Percentiles rank a stretch among this genome's conserved stretches.
These are phyloP conservation scores for Coprinopsis cinerea DNA, from an alignment of 768 basidiomycete genomes.

Conservation along the genomic window DNA sequence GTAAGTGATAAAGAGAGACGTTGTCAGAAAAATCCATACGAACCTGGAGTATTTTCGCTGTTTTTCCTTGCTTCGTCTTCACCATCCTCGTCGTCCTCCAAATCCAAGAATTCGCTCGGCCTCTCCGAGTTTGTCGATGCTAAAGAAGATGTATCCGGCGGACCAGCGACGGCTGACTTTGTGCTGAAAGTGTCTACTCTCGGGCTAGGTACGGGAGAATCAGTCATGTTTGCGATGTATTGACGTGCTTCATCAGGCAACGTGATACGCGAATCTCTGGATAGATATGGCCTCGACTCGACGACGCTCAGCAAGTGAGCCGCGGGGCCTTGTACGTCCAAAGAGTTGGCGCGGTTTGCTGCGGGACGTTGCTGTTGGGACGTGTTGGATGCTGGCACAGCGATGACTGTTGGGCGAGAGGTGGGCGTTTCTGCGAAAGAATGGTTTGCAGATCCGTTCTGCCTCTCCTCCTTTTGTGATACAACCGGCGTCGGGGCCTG, in stretches of 20 bases:
- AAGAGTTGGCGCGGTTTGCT: constrained; percentile 16
- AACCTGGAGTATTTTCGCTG: constrained; percentile 22
- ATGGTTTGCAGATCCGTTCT: neutral
- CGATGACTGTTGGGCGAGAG: neutral
- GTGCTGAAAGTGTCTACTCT: constrained; percentile 31
- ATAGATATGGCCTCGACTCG: constrained; percentile 32
- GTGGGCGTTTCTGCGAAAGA: neutral
- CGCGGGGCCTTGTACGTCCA: constrained; percentile 16
- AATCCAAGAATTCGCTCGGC: constrained; percentile 60
- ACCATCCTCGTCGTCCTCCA: constrained; percentile 44
- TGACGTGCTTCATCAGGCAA: constrained; percentile 73
- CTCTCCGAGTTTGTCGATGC: constrained; percentile 12
- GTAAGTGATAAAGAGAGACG: constrained; percentile 12
- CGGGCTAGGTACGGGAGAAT: constrained; percentile 57
- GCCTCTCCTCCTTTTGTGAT: constrained; percentile 8
- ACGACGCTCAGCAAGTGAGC: constrained; percentile 29
- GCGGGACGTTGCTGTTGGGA: constrained; percentile 5
- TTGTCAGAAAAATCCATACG: neutral
- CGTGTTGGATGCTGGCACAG: neutral
- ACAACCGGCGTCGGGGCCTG: constrained; percentile 1
- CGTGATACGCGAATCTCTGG: constrained; percentile 64
- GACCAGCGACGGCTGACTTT: constrained; percentile 17
- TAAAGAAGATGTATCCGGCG: constrained; percentile 2
- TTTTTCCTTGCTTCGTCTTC: constrained; percentile 34
- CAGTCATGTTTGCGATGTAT: constrained; percentile 64